phyloP scores from a whole-genome alignment of 768 basidiomycete genomes.

The Pleurotus ostreatus region DNA sequence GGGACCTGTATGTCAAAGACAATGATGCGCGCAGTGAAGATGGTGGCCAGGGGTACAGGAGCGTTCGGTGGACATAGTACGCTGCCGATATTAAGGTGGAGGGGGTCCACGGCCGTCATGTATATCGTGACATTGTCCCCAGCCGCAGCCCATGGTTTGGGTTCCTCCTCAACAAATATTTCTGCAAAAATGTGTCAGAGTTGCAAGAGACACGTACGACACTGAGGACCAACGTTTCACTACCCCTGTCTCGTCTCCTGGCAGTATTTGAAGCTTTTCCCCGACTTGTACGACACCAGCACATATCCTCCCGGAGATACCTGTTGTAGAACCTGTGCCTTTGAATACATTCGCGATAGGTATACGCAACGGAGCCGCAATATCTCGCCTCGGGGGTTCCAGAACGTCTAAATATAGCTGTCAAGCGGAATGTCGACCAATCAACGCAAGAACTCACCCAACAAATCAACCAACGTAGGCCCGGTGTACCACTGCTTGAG shows the following conservation, averaged over 20 bases:
- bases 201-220: not conserved
- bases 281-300: conserved; percentile 91
- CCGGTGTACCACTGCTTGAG: conserved; percentile 81
- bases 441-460: conserved; percentile 48
- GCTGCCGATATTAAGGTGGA: conserved; percentile 82
- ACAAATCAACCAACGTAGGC: conserved; percentile 74
- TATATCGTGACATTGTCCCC: conserved; percentile 88
- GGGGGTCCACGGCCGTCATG: conserved; percentile 78
- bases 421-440: conserved; percentile 1
- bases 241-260: conserved; percentile 85
- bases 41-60: conserved; percentile 69
- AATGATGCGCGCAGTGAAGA: conserved; percentile 85
- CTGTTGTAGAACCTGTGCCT: conserved; percentile 73
- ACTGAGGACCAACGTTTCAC: conserved; percentile 54
- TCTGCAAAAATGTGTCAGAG: conserved; percentile 38
- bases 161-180: conserved; percentile 79
- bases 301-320: conserved; percentile 79
- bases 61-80: conserved; percentile 78
- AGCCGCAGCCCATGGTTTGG: conserved; percentile 82
- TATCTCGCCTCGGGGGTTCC: conserved; percentile 77
- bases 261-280: conserved; percentile 79
- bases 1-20: conserved; percentile 92
- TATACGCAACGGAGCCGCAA: conserved; percentile 72
- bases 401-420: conserved; percentile 54
- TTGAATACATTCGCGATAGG: conserved; percentile 96